Conservation (phyloP, 2,329 filamentous ascomycete species). For the Trichophyton benhamiae region DNA sequence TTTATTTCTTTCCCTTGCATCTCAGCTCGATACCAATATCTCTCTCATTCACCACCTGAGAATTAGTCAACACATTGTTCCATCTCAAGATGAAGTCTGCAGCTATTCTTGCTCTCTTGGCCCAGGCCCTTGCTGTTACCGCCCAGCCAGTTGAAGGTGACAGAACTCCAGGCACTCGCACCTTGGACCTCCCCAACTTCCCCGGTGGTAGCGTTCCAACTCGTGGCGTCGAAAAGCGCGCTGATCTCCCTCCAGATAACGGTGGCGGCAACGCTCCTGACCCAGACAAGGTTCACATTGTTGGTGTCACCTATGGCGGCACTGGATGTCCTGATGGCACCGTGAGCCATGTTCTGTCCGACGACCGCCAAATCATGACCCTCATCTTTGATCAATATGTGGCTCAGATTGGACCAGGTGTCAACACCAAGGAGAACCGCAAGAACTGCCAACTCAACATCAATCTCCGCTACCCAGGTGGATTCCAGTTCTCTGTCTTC, state of each 20-base stretch:
- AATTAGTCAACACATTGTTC: neutral
- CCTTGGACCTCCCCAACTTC: conserved; percentile 10
- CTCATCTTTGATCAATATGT: conserved; percentile 43
- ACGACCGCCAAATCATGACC: conserved; percentile 34
- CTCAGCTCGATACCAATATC: neutral
- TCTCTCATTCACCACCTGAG: neutral
- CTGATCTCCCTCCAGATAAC: conserved; percentile 1
- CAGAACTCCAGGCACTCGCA: conserved; percentile 5
- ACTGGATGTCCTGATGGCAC: conserved; percentile 37
- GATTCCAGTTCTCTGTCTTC: conserved; percentile 43
- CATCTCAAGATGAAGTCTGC: conserved; percentile 12
- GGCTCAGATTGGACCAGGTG: conserved; percentile 37
- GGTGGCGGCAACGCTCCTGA: conserved; percentile 15
- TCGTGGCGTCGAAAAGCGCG: conserved; percentile 6
- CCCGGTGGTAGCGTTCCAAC: conserved; percentile 10
- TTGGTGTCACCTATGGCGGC: conserved; percentile 36
- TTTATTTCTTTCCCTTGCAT: neutral
- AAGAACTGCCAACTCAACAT: conserved; percentile 46
- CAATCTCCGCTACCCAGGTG: conserved; percentile 39
- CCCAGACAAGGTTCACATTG: conserved; percentile 30
- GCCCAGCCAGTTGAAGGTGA: neutral
- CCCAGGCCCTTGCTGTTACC: conserved; percentile 16
- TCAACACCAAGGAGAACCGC: conserved; percentile 34
- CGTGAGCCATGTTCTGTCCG: conserved; percentile 32
- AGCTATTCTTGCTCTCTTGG: conserved; percentile 12